phyloP scores from a whole-genome alignment of 208 protist genomes.

The Lotmaria passim region DNA sequence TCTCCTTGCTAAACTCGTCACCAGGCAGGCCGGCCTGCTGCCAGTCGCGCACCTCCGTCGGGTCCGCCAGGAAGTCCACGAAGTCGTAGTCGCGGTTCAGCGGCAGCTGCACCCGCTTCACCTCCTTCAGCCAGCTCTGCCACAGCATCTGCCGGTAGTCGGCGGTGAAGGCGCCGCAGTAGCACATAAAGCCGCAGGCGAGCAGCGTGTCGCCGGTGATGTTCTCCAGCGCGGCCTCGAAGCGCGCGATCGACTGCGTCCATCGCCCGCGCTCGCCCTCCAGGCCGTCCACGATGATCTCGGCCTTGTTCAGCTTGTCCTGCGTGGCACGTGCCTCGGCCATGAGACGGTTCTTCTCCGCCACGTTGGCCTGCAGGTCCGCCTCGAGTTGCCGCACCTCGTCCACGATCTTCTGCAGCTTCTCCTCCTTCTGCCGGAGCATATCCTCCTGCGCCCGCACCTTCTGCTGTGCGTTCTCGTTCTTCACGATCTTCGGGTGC shows the following conservation, averaged over 20 bases:
- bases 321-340: constrained; percentile 94
- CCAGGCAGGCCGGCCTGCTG: constrained; percentile 96
- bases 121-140: constrained; percentile 92
- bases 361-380: constrained; percentile 89
- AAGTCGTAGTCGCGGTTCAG: constrained; percentile 91
- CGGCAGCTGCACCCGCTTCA: constrained; percentile 83
- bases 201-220: constrained; percentile 97
- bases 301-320: constrained; percentile 96
- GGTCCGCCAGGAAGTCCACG: constrained; percentile 94
- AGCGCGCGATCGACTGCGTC: constrained; percentile 93
- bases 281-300: constrained; percentile 97
- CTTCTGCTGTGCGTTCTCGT: constrained; percentile 93
- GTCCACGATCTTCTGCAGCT: constrained; percentile 93
- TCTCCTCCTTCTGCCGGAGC: constrained; percentile 92
- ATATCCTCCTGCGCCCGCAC: constrained; percentile 95
- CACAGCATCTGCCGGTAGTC: constrained; percentile 94
- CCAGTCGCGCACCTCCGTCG: constrained; percentile 97
- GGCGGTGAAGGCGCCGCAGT: constrained; percentile 97
- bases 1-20: constrained; percentile 97
- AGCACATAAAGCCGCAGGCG: constrained; percentile 97
- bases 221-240: constrained; percentile 89
- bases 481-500: constrained; percentile 96
- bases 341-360: constrained; percentile 94
- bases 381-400: constrained; percentile 93
- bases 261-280: constrained; percentile 97